A percentile compares a stretch with the other conserved stretches of the same genome.
These are phyloP conservation scores for Fennellomyces sp. DNA, from an alignment of 371 early-diverging fungal species.

Conservation along the genomic window DNA sequence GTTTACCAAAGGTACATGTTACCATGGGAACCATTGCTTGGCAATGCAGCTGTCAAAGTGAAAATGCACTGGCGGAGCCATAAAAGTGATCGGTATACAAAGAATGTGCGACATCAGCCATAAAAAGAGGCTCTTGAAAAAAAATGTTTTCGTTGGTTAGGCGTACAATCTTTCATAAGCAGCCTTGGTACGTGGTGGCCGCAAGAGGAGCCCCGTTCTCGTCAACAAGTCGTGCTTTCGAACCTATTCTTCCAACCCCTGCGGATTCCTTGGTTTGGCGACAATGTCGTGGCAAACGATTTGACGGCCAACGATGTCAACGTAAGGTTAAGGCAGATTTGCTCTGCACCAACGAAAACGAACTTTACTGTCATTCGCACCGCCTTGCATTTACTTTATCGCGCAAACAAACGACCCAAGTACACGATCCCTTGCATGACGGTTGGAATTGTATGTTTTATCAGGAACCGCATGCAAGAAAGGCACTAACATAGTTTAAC, in stretches of 20 bases:
- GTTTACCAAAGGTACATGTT: too few relatives aligned
- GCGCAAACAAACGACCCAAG: not conserved
- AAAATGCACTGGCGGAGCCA: not conserved
- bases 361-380: slow-evolving; percentile 11
- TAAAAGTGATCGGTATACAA: too few relatives aligned
- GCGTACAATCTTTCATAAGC: not conserved
- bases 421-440: slow-evolving; percentile 9
- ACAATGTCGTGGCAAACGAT: slow-evolving; percentile 17
- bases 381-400: not conserved
- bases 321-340: slow-evolving; percentile 8
- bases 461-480: not conserved
- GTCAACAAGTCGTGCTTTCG: not conserved
- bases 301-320: slow-evolving; percentile 16
- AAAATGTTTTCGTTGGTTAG: not conserved
- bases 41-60: too few relatives aligned
- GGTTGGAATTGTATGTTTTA: slow-evolving; percentile 18
- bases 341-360: slow-evolving; percentile 6
- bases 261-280: slow-evolving; percentile 1
- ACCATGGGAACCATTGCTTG: too few relatives aligned
- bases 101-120: too few relatives aligned
- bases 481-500: not conserved
- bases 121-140: not conserved
- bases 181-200: slow-evolving; percentile 6
- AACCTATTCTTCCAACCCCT: not conserved
- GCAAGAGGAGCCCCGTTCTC: not conserved